Conservation (phyloP, 2,329 filamentous ascomycete species). For the Pezicula radicicola region DNA sequence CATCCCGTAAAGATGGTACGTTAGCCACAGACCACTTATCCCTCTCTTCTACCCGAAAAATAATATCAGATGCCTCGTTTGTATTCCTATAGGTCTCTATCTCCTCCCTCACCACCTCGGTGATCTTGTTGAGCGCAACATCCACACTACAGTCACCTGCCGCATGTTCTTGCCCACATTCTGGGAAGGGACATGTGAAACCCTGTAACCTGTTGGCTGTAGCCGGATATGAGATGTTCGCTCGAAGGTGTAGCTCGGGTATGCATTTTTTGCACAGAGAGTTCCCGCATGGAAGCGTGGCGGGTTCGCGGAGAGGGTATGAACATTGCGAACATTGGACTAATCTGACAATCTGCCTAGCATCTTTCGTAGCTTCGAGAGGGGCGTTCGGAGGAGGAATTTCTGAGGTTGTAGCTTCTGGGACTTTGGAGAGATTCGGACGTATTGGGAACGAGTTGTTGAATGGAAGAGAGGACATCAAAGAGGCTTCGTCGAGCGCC, state of each 20-base stretch:
- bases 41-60: conserved; percentile 35
- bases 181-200: conserved; percentile 69
- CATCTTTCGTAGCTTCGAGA: conserved; percentile 49
- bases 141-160: conserved; percentile 74
- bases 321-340: conserved; percentile 78
- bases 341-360: conserved; percentile 65
- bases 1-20: conserved; percentile 36
- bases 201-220: conserved; percentile 63
- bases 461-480: conserved; percentile 20
- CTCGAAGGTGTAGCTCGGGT: conserved; percentile 60
- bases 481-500: conserved; percentile 11
- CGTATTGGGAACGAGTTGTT: conserved; percentile 12
- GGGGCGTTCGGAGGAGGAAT: conserved; percentile 11
- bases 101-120: conserved; percentile 55
- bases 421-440: conserved; percentile 8
- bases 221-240: conserved; percentile 75
- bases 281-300: conserved; percentile 79
- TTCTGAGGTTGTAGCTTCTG: conserved; percentile 3
- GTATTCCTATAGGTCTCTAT: conserved; percentile 39
- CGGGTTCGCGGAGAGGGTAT: conserved; percentile 61
- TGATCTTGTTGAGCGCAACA: conserved; percentile 71
- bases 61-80: conserved; percentile 32
- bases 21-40: conserved; percentile 40
- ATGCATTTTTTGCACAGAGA: conserved; percentile 74
- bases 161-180: conserved; percentile 70